Percentiles rank a stretch among this genome's conserved stretches.
Conservation (phyloP, 495 filamentous ascomycete species). For the Ramalina peruviana region DNA sequence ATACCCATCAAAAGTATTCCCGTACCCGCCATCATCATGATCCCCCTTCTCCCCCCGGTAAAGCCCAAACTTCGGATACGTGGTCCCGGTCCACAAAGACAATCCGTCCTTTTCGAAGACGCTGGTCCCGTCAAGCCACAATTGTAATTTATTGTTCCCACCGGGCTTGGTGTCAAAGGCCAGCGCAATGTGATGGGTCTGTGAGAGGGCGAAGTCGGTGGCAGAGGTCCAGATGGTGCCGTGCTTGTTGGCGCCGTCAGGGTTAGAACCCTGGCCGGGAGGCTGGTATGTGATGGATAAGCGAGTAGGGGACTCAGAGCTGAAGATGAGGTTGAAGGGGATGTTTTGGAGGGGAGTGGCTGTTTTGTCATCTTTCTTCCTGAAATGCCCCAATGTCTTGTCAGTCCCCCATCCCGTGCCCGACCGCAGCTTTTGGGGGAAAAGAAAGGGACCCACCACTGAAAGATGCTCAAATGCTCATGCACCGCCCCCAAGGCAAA, state of each 20-base stretch:
- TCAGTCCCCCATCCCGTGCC: constrained; percentile 8
- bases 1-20: constrained; percentile 10
- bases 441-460: constrained; percentile 14
- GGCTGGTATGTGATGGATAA: constrained; percentile 18
- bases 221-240: constrained; percentile 16
- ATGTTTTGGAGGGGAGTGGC: constrained; percentile 18
- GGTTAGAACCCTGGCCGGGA: constrained; percentile 6
- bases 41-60: constrained; percentile 18
- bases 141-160: constrained; percentile 17
- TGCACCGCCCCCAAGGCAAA: constrained; percentile 14
- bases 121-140: constrained; percentile 12
- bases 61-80: constrained; percentile 22
- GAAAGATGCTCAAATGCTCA: constrained; percentile 19
- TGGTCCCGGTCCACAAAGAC: constrained; percentile 18
- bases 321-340: constrained; percentile 19
- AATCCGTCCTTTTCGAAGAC: constrained; percentile 14
- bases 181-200: constrained; percentile 14
- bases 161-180: constrained; percentile 21
- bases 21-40: constrained; percentile 8
- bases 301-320: constrained; percentile 2
- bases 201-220: constrained; percentile 2
- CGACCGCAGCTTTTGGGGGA: background rate
- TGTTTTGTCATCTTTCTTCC: constrained; percentile 8
- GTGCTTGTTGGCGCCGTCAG: background rate
- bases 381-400: background rate